Base-by-base conservation (phyloP, 768 basidiomycete genomes). In the Phlegmacium glaucopus region DNA sequence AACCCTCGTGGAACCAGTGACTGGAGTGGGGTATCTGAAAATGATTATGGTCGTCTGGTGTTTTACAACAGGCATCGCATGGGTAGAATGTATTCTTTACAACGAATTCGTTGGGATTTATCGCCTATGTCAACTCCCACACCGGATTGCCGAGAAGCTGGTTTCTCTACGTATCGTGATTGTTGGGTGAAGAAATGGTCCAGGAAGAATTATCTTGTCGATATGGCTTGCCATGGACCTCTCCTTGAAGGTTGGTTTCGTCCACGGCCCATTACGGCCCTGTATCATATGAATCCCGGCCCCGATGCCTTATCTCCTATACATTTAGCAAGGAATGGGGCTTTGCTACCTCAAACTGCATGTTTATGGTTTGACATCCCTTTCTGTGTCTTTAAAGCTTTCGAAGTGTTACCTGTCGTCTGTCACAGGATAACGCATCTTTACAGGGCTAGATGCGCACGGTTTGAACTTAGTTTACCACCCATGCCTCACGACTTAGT, bases 401-500 rank as follows among this genome's bases (percentile, higher is more conserved):
- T 87, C 56, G 62, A 72, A 40, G 55, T 85, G 25, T 66, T 91
- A 10, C 90, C 92, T 5, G 73, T 75, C 5, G 70, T 94, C 10
- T 79, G 79, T 47, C 81, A 80, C 50, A 82, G 82, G 13, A 63
- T 90, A 44, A 84, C 81, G 2, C 79, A 82, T 56, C 58, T 79
- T 4, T 88, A 82, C 63, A 82, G 87, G 15, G 83, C 70, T 8
- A 73, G 64, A 12, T 62, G 70, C 45, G 76, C 78, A 11, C 75
- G 77, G 16, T 41, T 70, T 12, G 72, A 77, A 35, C 75, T 92
- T 27, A 71, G 73, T 9, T 72, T 93, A 16, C 87, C 88, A 3
- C 65, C 75, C 1, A 78, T 92, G 41, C 53, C 61, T 2, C 74
- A 78, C 29, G 69, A 80, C 34, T 69, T 80, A 6, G 72, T 92